Percentiles rank a stretch among this genome's conserved stretches.
These are phyloP conservation scores for Ascochyta koolunga DNA, from an alignment of 2,329 filamentous ascomycete genomes.

Conservation along the genomic window DNA sequence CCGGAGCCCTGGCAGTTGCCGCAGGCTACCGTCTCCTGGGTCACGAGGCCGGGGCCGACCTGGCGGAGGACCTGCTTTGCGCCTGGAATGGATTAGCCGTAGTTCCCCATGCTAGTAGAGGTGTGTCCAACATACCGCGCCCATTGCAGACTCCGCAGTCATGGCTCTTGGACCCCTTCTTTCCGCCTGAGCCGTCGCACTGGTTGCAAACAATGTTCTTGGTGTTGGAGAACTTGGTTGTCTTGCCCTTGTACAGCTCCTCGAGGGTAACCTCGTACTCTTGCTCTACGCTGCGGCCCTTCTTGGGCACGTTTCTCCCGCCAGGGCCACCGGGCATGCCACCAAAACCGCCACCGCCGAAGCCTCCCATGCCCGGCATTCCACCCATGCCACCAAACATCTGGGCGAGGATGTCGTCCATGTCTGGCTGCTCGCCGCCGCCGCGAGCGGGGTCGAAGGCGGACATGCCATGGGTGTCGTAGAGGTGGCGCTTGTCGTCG, in stretches of 20 bases:
- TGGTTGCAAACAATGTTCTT: conserved; percentile 88
- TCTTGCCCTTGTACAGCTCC: conserved; percentile 98
- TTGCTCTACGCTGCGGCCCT: conserved; percentile 84
- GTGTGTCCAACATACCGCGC: conserved; percentile 57
- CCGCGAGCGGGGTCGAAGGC: conserved; percentile 83
- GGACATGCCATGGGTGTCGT: conserved; percentile 94
- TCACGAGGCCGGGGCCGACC: conserved; percentile 84
- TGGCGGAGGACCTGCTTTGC: conserved; percentile 78
- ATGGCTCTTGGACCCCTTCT: conserved; percentile 85
- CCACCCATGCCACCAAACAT: conserved; percentile 74
- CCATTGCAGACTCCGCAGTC: conserved; percentile 86
- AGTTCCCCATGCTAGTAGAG: neutral
- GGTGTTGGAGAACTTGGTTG: conserved; percentile 92
- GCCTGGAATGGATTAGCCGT: conserved; percentile 53
- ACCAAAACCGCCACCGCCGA: conserved; percentile 61
- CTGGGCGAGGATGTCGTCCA: conserved; percentile 90
- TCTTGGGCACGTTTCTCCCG: conserved; percentile 61
- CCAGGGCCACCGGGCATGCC: conserved; percentile 58
- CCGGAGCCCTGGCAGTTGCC: conserved; percentile 85
- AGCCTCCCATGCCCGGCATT: conserved; percentile 67
- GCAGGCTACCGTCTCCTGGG: conserved; percentile 79
- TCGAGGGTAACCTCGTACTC: conserved; percentile 90
- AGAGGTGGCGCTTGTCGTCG: conserved; percentile 88
- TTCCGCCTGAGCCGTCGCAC: conserved; percentile 89
- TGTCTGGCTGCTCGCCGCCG: conserved; percentile 71